Evolutionary conservation across 805 yeast species (phyloP).

Genomic region (Debaryomyces hansenii): DNA sequence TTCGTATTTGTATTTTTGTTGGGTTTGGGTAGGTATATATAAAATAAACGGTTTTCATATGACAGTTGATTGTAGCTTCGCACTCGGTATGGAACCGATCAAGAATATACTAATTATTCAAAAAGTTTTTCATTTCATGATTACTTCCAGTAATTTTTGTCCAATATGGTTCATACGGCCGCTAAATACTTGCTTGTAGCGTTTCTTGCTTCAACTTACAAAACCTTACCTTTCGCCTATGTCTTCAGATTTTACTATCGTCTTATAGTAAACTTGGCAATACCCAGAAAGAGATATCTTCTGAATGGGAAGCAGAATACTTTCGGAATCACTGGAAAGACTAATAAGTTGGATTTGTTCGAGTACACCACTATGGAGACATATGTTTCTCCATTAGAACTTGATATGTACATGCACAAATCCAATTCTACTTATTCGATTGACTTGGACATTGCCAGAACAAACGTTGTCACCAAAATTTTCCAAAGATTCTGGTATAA

Average conservation of each 20-base stretch:
- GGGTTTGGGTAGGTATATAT: background rate
- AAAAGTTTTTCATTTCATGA: too few relatives aligned
- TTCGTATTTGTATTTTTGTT: background rate
- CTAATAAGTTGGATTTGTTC: slow-evolving; percentile 37
- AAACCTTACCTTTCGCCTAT: slow-evolving; percentile 69
- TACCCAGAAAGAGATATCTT: slow-evolving; percentile 28
- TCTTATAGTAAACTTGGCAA: slow-evolving; percentile 40
- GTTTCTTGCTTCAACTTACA: slow-evolving; percentile 47
- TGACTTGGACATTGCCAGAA: slow-evolving; percentile 79
- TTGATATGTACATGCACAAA: slow-evolving; percentile 86
- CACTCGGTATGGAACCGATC: too few relatives aligned
- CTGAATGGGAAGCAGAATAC: slow-evolving; percentile 27
- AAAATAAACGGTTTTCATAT: background rate
- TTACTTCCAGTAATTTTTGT: too few relatives aligned
- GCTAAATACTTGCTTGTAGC: slow-evolving; percentile 8
- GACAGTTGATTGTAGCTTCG: too few relatives aligned
- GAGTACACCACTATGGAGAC: slow-evolving; percentile 44
- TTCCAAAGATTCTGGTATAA: slow-evolving; percentile 57
- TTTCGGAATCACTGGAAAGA: slow-evolving; percentile 26
- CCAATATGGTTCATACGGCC: background rate
- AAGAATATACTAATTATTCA: too few relatives aligned
- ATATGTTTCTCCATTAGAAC: slow-evolving; percentile 72
- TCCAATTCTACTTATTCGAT: slow-evolving; percentile 80
- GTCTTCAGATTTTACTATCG: slow-evolving; percentile 58
- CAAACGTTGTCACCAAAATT: slow-evolving; percentile 55